These are phyloP conservation scores for Chrysosporium keratinophilum DNA, from an alignment of 2,329 filamentous ascomycete species.

Conservation along the genomic window DNA sequence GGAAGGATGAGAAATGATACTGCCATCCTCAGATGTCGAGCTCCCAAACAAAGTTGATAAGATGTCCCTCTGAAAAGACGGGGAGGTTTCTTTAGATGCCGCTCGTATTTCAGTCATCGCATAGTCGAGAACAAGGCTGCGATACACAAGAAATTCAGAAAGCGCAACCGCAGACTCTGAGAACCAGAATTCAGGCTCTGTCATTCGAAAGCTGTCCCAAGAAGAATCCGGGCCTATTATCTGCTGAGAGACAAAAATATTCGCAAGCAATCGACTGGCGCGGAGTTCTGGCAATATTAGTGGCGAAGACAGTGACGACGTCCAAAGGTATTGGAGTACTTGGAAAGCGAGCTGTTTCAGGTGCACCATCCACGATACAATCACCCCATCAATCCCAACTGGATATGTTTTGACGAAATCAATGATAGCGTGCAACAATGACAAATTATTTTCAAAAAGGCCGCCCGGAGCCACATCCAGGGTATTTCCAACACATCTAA, in stretches of 20 bases:
- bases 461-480: conserved; percentile 59
- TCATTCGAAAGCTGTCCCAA: conserved; percentile 62
- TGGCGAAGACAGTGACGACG: conserved; percentile 63
- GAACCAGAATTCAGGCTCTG: conserved; percentile 56
- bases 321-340: conserved; percentile 73
- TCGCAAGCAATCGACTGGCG: conserved; percentile 67
- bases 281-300: conserved; percentile 72
- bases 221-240: conserved; percentile 57
- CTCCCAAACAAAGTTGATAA: conserved; percentile 60
- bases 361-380: conserved; percentile 58
- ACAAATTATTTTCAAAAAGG: conserved; percentile 56
- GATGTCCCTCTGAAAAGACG: conserved; percentile 58
- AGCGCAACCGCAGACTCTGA: conserved; percentile 58
- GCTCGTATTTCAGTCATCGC: conserved; percentile 73
- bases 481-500: conserved; percentile 61
- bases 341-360: conserved; percentile 60
- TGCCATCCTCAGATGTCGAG: conserved; percentile 55
- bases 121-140: conserved; percentile 74
- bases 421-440: conserved; percentile 75
- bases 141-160: conserved; percentile 64
- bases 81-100: conserved; percentile 59
- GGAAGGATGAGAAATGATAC: conserved; percentile 57
- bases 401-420: conserved; percentile 61
- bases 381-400: conserved; percentile 48
- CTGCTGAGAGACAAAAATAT: conserved; percentile 60